Conservation (phyloP, 139 green algal species). For the Choricystis sp. region DNA sequence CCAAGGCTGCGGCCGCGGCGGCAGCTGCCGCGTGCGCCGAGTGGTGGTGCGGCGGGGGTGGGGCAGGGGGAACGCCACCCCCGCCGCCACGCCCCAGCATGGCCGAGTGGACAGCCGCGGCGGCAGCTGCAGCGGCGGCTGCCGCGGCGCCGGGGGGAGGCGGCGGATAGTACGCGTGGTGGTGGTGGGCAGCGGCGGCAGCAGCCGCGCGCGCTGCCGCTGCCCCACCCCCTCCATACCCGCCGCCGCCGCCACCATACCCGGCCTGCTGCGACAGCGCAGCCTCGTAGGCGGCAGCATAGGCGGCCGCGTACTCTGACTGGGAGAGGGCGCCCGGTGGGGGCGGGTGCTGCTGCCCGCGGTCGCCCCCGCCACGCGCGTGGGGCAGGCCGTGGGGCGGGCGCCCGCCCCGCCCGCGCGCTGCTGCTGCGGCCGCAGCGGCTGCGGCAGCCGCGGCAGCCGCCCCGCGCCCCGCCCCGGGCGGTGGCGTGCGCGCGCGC, state of each 20-base stretch:
- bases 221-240: conserved; percentile 1
- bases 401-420: conserved; percentile 1
- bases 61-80: too few species aligned
- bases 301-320: conserved; percentile 71
- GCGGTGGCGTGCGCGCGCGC: neutral
- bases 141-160: conserved; percentile 10
- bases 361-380: neutral
- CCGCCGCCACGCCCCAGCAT: conserved; percentile 2
- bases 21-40: neutral
- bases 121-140: conserved; percentile 18
- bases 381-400: neutral
- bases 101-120: neutral
- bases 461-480: neutral
- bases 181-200: conserved; percentile 10
- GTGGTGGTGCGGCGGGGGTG: too few species aligned
- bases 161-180: conserved; percentile 4
- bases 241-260: conserved; percentile 10
- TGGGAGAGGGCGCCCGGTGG: neutral
- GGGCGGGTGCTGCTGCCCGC: too few species aligned
- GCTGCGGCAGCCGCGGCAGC: conserved; percentile 5
- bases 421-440: conserved; percentile 8
- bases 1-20: neutral
- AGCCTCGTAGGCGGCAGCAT: conserved; percentile 65
- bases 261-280: conserved; percentile 54
- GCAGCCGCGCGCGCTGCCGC: conserved; percentile 3